Base-by-base conservation (phyloP, 305 asterid species). In the Ilex paraguariensis region DNA sequence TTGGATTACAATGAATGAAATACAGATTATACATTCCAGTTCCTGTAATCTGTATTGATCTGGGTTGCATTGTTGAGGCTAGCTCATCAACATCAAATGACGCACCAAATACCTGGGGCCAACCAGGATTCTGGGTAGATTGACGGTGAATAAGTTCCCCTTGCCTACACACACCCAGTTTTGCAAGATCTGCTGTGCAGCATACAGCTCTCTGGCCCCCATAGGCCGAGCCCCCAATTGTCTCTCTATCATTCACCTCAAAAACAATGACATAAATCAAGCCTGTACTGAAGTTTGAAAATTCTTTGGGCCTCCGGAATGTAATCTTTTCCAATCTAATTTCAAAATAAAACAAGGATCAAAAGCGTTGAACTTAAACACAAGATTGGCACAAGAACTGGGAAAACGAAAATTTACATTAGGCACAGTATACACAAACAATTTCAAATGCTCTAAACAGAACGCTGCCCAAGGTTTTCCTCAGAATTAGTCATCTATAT, bases 171-270 rank as follows among this genome's bases (percentile, higher is more conserved):
- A 84, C 95, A 56, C 96, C 97, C 32, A 90, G 93, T 79, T 91
- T 94, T 39, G 97, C 93, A 70, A 94, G 95, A 81, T 88, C 98
- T 8, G 85, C 82, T 2, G 93, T 72, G 83, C 99, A 94, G 70
- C 99, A 94, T 56, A 94, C 76, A 44, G 99, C 99, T 77, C 97
- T 85, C 75, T 91, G 97, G 28, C 97, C 97, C 48, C 97, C 96
- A 32, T 94, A 94, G 33, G 96, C 99, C 17, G 99, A 93, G 62
- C 99, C 99, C 31, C 99, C 99, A 45, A 94, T 91, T 2, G 63
- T 60, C 73, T 94, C 96, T 61, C 96, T 79, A 70, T 94, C 99
- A 54, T 83, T 95, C 66, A 94, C 99, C 91, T 94, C 96, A 69
- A 94, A 88, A 39, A 94, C 63, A 56, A 94, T 66, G 59, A 94